Evolutionary conservation across 2,329 filamentous ascomycete genomes (phyloP).

Genomic region (Exophiala lecanii-corni): DNA sequence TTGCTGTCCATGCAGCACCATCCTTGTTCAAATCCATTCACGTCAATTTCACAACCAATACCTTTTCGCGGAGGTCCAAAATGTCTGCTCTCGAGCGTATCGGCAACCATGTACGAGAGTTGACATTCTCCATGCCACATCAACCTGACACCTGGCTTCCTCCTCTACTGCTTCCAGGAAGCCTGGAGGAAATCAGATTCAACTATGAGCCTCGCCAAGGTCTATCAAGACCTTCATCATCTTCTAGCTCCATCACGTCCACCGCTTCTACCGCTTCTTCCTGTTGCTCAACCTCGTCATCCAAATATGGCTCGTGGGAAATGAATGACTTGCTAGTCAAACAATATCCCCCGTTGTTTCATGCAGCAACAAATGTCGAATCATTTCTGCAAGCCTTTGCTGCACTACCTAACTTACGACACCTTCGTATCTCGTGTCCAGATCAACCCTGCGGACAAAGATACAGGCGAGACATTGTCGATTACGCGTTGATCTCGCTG

Average conservation of each 20-base stretch:
- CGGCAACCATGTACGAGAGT: constrained; percentile 70
- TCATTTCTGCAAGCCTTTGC: constrained; percentile 74
- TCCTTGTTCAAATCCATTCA: constrained; percentile 41
- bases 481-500: constrained; percentile 83
- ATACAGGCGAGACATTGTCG: constrained; percentile 72
- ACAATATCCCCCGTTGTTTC: constrained; percentile 84
- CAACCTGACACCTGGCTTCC: constrained; percentile 74
- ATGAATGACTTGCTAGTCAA: constrained; percentile 76
- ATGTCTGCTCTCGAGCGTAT: constrained; percentile 72
- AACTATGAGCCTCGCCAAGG: constrained; percentile 70
- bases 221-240: constrained; percentile 56
- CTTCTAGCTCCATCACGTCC: constrained; percentile 24
- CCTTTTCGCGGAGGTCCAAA: constrained; percentile 69
- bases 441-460: constrained; percentile 64
- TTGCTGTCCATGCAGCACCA: constrained; percentile 32
- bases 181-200: constrained; percentile 73
- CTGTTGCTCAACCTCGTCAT: constrained; percentile 38
- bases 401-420: constrained; percentile 63
- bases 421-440: constrained; percentile 72
- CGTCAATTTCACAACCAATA: constrained; percentile 53
- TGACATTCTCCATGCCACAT: constrained; percentile 75
- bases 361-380: constrained; percentile 80
- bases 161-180: constrained; percentile 73
- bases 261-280: constrained; percentile 30
- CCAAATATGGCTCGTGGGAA: constrained; percentile 75